phyloP scores from a whole-genome alignment of 2,329 filamentous ascomycete genomes.

The Pseudogymnoascus sp. region DNA sequence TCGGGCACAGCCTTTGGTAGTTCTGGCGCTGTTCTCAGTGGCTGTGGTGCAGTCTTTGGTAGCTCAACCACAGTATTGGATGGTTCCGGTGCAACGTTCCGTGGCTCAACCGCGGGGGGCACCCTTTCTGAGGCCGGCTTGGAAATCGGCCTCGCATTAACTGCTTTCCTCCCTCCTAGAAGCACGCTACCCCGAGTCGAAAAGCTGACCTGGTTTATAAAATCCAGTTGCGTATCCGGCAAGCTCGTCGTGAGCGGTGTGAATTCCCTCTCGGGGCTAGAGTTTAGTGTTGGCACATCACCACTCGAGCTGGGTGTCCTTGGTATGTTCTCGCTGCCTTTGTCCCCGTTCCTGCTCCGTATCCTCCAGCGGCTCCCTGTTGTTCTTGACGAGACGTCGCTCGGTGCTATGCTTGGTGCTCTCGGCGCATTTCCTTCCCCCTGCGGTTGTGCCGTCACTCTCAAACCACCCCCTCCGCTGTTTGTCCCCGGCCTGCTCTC shows the following conservation, averaged over 20 bases:
- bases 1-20: background rate
- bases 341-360: background rate
- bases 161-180: slow-evolving; percentile 40
- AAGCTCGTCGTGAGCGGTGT: slow-evolving; percentile 48
- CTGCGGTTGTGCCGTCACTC: background rate
- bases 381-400: background rate
- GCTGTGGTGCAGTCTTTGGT: background rate
- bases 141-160: slow-evolving; percentile 13
- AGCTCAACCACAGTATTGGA: background rate
- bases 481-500: slow-evolving; percentile 31
- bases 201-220: slow-evolving; percentile 48
- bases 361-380: slow-evolving; percentile 8
- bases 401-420: background rate
- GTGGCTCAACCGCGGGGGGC: background rate
- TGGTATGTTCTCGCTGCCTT: background rate
- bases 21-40: background rate
- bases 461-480: slow-evolving; percentile 12
- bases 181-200: slow-evolving; percentile 57
- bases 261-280: slow-evolving; percentile 27
- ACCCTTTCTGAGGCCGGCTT: background rate
- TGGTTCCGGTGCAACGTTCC: background rate
- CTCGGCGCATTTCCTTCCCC: background rate
- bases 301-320: background rate
- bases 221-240: slow-evolving; percentile 46
- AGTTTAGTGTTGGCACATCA: background rate